Conservation (phyloP, 2,329 filamentous ascomycete genomes). For the Pseudogymnoascus sp. region DNA sequence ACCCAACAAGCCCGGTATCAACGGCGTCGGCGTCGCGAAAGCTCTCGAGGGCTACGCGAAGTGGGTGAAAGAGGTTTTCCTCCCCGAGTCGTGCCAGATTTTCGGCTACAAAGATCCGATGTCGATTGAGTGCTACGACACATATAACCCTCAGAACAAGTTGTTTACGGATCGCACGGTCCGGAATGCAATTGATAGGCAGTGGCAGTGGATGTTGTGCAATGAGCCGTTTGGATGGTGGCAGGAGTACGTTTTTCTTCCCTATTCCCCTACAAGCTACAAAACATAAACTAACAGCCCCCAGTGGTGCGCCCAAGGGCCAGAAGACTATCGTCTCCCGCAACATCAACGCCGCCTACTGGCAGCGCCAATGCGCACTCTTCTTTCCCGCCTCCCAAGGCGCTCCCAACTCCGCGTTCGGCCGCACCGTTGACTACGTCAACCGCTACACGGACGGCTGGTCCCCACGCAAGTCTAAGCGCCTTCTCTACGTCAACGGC, state of each 20-base stretch:
- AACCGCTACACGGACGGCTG: conserved; percentile 51
- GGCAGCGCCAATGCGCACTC: conserved; percentile 44
- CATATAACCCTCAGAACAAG: conserved; percentile 40
- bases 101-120: conserved; percentile 39
- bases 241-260: conserved; percentile 36
- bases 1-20: not conserved
- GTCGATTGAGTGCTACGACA: conserved; percentile 44
- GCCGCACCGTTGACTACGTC: conserved; percentile 33
- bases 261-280: not conserved
- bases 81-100: conserved; percentile 41
- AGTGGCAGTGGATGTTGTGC: conserved; percentile 55
- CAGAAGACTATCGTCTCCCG: conserved; percentile 43
- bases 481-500: conserved; percentile 51
- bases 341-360: conserved; percentile 43
- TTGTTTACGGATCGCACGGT: conserved; percentile 42
- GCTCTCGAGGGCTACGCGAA: conserved; percentile 44
- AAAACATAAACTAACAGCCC: conserved; percentile 2
- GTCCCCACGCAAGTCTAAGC: conserved; percentile 40
- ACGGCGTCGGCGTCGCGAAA: not conserved
- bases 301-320: conserved; percentile 36
- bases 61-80: conserved; percentile 39
- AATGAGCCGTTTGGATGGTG: conserved; percentile 54
- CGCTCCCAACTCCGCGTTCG: conserved; percentile 36
- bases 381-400: conserved; percentile 44
- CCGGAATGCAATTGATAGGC: conserved; percentile 38